A percentile compares a stretch with the other conserved stretches of the same genome.
Evolutionary conservation across 139 green algal genomes (phyloP).

Genomic region (Volvox africanus): DNA sequence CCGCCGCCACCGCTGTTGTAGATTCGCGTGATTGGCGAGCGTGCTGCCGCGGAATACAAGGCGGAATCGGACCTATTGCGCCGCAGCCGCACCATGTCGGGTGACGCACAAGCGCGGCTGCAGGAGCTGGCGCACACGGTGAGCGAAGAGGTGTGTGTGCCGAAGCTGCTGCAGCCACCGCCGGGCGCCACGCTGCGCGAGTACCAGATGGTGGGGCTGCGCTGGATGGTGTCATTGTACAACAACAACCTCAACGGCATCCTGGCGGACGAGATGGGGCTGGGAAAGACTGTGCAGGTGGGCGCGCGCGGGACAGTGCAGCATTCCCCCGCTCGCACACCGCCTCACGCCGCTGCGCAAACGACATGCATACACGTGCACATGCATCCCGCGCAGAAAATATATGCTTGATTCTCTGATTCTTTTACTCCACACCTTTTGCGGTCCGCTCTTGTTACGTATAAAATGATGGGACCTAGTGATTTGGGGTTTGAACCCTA

Average conservation of each 20-base stretch:
- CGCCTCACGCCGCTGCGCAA: too few species aligned
- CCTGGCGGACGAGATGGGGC: slow-evolving; percentile 92
- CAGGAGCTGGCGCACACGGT: slow-evolving; percentile 62
- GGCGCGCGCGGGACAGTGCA: neutral
- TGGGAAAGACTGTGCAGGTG: slow-evolving; percentile 97
- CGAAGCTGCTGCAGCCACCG: slow-evolving; percentile 50
- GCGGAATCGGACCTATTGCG: slow-evolving; percentile 52
- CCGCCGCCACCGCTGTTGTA: neutral
- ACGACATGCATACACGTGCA: too few species aligned
- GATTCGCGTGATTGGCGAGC: slow-evolving; percentile 51
- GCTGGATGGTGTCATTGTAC: slow-evolving; percentile 99
- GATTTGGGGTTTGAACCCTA: too few species aligned
- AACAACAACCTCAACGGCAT: slow-evolving; percentile 99
- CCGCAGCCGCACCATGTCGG: slow-evolving; percentile 44
- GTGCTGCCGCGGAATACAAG: slow-evolving; percentile 50
- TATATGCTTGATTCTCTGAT: too few species aligned
- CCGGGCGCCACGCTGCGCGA: slow-evolving; percentile 54
- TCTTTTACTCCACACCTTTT: too few species aligned
- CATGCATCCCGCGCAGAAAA: too few species aligned
- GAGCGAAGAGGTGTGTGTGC: slow-evolving; percentile 56
- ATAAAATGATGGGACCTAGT: too few species aligned
- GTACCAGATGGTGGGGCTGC: slow-evolving; percentile 72
- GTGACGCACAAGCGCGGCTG: slow-evolving; percentile 56
- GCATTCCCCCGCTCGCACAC: too few species aligned
- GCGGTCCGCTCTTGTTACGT: too few species aligned